Evolutionary conservation across 202 grass and related monocot species (phyloP).

Genomic region (Elaeis oleifera): DNA sequence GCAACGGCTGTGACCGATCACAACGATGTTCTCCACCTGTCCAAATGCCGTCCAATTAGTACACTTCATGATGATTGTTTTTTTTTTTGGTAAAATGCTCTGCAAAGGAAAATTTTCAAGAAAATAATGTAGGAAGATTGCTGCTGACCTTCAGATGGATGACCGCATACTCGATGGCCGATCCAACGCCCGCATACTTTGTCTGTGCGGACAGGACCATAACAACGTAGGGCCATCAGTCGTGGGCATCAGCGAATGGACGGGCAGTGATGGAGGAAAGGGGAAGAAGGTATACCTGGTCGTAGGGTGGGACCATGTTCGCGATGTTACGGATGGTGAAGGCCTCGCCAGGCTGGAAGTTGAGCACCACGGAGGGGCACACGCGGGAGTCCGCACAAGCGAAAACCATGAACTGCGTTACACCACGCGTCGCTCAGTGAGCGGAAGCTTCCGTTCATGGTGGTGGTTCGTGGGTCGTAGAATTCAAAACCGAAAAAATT

Average conservation of each 20-base stretch:
- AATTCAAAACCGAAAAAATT: too few species aligned
- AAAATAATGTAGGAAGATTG: neutral
- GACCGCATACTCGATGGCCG: conserved; percentile 85
- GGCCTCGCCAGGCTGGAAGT: conserved; percentile 79
- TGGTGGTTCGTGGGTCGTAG: neutral
- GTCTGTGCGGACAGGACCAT: conserved; percentile 23
- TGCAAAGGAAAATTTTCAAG: too few species aligned
- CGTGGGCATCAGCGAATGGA: neutral
- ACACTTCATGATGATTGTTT: neutral
- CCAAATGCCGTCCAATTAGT: neutral
- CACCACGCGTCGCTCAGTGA: neutral
- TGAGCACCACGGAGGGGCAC: conserved; percentile 86
- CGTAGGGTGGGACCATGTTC: conserved; percentile 59
- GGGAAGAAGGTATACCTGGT: conserved; percentile 32
- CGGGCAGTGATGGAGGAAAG: neutral
- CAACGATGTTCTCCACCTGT: conserved; percentile 60
- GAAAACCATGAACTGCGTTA: conserved; percentile 89
- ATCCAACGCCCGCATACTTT: conserved; percentile 47
- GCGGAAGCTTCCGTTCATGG: neutral
- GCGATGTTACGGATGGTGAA: conserved; percentile 94
- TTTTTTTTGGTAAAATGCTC: too few species aligned
- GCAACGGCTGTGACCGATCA: conserved; percentile 91
- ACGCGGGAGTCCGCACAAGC: conserved; percentile 77
- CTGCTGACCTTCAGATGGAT: conserved; percentile 55
- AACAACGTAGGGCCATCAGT: neutral